These are phyloP conservation scores for Cubamyces sp. DNA, from an alignment of 768 basidiomycete genomes.

Conservation along the genomic window DNA sequence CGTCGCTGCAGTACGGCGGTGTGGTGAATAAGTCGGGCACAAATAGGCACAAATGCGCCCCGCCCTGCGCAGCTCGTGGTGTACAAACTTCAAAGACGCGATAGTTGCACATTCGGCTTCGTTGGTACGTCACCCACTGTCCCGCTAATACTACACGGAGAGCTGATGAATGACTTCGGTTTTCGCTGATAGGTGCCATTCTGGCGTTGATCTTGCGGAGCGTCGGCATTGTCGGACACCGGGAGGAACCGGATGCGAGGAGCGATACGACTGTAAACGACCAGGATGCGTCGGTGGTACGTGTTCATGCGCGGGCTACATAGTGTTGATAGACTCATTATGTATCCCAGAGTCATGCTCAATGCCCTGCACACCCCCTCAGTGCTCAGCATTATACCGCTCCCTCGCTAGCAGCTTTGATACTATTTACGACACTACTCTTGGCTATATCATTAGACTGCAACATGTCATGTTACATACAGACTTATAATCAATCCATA, in stretches of 20 bases:
- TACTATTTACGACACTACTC: no score
- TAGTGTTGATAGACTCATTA: no score
- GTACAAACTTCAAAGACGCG: slow-evolving; percentile 67
- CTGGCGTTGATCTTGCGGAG: slow-evolving; percentile 42
- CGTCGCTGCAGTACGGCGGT: slow-evolving; percentile 40
- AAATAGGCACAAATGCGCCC: slow-evolving; percentile 41
- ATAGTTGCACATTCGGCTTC: slow-evolving; percentile 63
- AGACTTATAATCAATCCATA: no score
- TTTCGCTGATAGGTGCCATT: slow-evolving; percentile 27
- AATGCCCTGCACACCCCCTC: no score
- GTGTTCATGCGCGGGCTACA: slow-evolving; percentile 5
- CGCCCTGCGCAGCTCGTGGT: slow-evolving; percentile 48
- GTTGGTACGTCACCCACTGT: slow-evolving; percentile 45
- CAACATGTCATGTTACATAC: no score
- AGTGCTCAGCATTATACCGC: no score
- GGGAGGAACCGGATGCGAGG: neutral
- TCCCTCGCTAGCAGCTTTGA: no score
- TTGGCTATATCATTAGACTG: no score
- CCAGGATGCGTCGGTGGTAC: neutral
- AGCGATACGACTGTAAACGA: neutral
- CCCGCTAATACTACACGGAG: neutral
- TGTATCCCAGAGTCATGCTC: no score
- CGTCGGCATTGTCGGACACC: slow-evolving; percentile 47
- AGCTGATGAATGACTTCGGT: neutral
- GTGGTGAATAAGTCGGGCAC: slow-evolving; percentile 31